Evolutionary conservation across 2,329 filamentous ascomycete genomes (phyloP).

Genomic region (Rhexocercosporidium sp.): DNA sequence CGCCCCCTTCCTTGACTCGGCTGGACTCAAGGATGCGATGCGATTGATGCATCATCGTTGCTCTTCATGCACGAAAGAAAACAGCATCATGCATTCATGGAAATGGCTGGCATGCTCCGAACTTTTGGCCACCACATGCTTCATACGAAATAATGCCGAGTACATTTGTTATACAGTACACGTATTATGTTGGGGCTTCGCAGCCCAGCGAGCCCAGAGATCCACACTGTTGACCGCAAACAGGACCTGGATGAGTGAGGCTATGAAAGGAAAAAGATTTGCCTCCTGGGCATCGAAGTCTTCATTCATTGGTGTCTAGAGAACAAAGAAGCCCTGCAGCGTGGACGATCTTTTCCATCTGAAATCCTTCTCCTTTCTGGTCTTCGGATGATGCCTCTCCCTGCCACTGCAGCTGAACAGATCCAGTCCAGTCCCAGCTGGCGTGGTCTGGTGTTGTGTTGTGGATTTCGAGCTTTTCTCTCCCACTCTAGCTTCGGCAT

Average conservation of each 20-base stretch:
- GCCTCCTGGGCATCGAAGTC: not conserved
- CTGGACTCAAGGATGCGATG: not conserved
- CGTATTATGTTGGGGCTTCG: not conserved
- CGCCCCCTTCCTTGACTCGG: conserved; percentile 3
- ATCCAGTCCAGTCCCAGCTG: not conserved
- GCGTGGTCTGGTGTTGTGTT: not conserved
- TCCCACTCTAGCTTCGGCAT: not conserved
- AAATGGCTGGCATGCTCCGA: not conserved
- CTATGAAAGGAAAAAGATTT: not conserved
- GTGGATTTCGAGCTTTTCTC: not conserved
- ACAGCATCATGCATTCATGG: conserved; percentile 1
- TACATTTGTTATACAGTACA: not conserved
- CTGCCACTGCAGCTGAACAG: not conserved
- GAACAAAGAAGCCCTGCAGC: not conserved
- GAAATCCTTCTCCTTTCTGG: not conserved
- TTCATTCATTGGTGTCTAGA: not conserved
- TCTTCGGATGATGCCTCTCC: not conserved
- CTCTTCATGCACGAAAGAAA: conserved; percentile 5
- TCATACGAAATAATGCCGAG: not conserved
- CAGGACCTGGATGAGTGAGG: not conserved
- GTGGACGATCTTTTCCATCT: not conserved
- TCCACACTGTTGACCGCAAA: conserved; percentile 3
- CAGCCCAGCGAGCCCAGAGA: not conserved
- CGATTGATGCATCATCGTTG: no score
- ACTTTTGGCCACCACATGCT: not conserved